Conservation (phyloP, 176 grass and related monocot genomes). For the Olyra latifolia region DNA sequence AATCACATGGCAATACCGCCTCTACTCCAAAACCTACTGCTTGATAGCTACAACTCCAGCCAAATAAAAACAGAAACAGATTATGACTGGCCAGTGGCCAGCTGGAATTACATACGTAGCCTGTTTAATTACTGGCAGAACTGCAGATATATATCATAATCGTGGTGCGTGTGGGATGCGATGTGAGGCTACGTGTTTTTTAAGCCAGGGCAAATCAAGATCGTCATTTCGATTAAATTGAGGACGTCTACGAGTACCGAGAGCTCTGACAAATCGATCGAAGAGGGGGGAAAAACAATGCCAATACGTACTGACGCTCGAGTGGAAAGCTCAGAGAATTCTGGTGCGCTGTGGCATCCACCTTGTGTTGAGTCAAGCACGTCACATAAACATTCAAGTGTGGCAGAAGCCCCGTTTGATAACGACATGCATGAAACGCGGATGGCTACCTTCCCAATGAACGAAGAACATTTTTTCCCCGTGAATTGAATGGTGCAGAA, state of each 20-base stretch:
- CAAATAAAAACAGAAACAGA: too few species aligned
- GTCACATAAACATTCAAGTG: constrained; percentile 18
- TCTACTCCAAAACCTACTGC: too few species aligned
- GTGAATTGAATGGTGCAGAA: neutral
- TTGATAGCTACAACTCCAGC: too few species aligned
- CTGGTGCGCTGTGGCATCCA: neutral
- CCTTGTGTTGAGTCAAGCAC: neutral
- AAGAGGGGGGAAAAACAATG: neutral
- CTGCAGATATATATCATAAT: too few species aligned
- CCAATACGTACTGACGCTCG: neutral
- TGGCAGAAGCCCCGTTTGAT: neutral
- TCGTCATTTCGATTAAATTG: neutral
- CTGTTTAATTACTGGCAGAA: too few species aligned
- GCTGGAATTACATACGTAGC: too few species aligned
- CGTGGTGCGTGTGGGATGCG: too few species aligned
- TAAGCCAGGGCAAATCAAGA: neutral
- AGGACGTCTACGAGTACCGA: neutral
- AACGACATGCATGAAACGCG: neutral
- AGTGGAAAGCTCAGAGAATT: neutral
- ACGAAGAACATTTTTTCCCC: neutral
- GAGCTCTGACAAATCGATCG: neutral
- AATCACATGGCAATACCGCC: too few species aligned
- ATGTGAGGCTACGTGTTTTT: too few species aligned
- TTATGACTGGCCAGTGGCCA: too few species aligned
- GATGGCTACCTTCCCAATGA: neutral